Base-by-base conservation (phyloP, 495 filamentous ascomycete species). In the Xylaria telfairii region DNA sequence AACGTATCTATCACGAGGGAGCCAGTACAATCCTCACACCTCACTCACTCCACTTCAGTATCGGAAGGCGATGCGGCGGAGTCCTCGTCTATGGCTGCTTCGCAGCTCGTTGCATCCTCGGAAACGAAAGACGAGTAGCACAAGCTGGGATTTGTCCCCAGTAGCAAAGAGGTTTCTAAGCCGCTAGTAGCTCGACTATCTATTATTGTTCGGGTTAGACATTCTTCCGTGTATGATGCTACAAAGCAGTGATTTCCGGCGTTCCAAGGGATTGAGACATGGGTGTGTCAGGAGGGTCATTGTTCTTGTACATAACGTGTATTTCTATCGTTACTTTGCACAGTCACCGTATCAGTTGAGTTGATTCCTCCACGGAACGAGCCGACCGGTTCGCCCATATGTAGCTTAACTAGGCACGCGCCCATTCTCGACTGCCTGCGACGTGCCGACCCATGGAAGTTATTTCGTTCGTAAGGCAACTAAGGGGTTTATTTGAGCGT, bases 1-100 rank as follows among this genome's bases (percentile, higher is more conserved):
- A 79, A 75, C 68, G 67, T 75, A 12, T 47, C 77, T 2, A 72
- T 79, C 32, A 82, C 80, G 19, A 76, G 81, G 61, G 82, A 83
- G 65, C 81, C 81, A 7, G 69, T 76, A 12, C 81, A 81, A 9
- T 76, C 78, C 28, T 82, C 81, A 13, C 78, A 82, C 39, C 73
- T 83, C 10, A 77, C 81, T 30, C 78, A 80, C 21, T 77, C 78
- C 5, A 77, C 73, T 21, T 80, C 78, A 12, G 61, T 73, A 8
- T 78, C 75, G 1, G 77, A 77, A 57, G 75, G 73, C 47, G 71
- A 74, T 49, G 62, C 26, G 9, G 67, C 71, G 26, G 60, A 65
- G 5, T 3, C 61, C 61, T 46, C 69, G 10, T 34, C 69, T 21
- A 37, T 24, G 10, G 47, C 37, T 4, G n/a, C 59, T 51, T 57